Base-by-base conservation (phyloP, 495 filamentous ascomycete species). In the Sabuloglossum arenarium region DNA sequence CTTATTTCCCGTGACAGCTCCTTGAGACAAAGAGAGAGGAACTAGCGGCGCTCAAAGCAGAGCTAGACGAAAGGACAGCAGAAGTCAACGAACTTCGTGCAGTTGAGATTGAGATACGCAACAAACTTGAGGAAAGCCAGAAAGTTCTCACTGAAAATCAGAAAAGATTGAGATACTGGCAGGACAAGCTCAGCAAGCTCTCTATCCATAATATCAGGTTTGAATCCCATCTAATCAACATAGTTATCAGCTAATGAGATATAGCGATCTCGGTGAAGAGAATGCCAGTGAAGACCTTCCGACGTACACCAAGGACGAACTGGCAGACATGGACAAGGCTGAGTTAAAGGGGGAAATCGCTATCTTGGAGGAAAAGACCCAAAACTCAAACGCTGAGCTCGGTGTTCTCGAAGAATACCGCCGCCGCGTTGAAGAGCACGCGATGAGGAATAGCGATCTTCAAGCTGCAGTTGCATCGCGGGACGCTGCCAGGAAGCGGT, bases 51-150 rank as follows among this genome's bases (percentile, higher is more conserved):
- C 61, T 96, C 50, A 98, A 97, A 69, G 68, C 75, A 3, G 86
- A 96, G 62, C 72, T 97, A 11, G 90, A 97, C 59, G 80, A 84
- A 59, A 90, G 86, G 73, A 82, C 81, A 16, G 76, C 82, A 3
- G 88, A 93, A 59, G 72, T 97, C 42, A 97, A 97, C 64, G 85
- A 85, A 64, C 94, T 81, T 2, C 80, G 91, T 0, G 89, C 86
- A 3, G 75, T 82, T 16, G 93, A 97, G 68, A 94, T 98, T 58
- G 91, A 97, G 67, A 96, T 96, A 88, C 86, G 88, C 53, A 96
- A 96, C 67, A 91, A 94, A 67, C 79, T 97, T 19, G 87, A 97
- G 63, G 89, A 97, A 65, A 89, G 88, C 69, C 86, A 94, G 60
- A 98, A 96, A 68, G 78, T 81, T 11, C 76, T 95, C 24, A 64